Percentiles rank a stretch among this genome's conserved stretches.
These are phyloP conservation scores for Beauveria brongniartii DNA, from an alignment of 2,329 filamentous ascomycete species.

Conservation along the genomic window DNA sequence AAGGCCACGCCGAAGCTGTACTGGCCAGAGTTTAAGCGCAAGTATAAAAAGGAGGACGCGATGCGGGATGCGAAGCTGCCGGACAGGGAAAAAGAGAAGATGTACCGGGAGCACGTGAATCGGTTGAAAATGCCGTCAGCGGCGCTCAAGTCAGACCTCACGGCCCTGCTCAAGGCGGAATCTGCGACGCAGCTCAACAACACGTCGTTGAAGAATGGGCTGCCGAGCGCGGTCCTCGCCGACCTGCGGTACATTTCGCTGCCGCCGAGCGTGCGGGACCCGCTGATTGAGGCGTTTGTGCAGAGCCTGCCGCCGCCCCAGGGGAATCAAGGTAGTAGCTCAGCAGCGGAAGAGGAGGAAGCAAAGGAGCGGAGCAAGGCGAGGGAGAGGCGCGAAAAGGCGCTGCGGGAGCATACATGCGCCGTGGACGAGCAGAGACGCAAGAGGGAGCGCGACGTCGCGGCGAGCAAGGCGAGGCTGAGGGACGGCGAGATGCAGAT, in stretches of 20 bases:
- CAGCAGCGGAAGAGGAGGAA: conserved; percentile 43
- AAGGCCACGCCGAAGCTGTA: conserved; percentile 86
- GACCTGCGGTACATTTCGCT: conserved; percentile 66
- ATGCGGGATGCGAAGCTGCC: conserved; percentile 67
- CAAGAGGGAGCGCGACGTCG: conserved; percentile 49
- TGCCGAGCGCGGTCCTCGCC: conserved; percentile 55
- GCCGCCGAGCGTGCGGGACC: conserved; percentile 51
- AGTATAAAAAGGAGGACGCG: conserved; percentile 70
- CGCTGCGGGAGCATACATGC: conserved; percentile 56
- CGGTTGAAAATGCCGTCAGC: conserved; percentile 58
- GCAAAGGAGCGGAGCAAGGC: conserved; percentile 36
- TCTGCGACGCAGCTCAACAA: conserved; percentile 52
- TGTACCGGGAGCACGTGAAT: conserved; percentile 66
- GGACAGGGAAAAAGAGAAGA: conserved; percentile 73
- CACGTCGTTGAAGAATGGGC: conserved; percentile 42
- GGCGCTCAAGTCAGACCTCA: conserved; percentile 62
- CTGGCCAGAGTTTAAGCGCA: conserved; percentile 94
- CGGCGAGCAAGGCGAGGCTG: conserved; percentile 51
- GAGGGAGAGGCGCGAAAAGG: conserved; percentile 53
- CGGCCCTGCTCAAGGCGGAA: conserved; percentile 53
- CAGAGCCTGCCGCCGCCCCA: conserved; percentile 53
- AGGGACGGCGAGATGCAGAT: conserved; percentile 61
- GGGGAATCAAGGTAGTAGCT: conserved; percentile 28
- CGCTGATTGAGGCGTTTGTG: conserved; percentile 59
- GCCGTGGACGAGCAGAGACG: conserved; percentile 56